Evolutionary conservation across 192 early-diverging fungal genomes (phyloP).

Genomic region (Mortierella claussenii): DNA sequence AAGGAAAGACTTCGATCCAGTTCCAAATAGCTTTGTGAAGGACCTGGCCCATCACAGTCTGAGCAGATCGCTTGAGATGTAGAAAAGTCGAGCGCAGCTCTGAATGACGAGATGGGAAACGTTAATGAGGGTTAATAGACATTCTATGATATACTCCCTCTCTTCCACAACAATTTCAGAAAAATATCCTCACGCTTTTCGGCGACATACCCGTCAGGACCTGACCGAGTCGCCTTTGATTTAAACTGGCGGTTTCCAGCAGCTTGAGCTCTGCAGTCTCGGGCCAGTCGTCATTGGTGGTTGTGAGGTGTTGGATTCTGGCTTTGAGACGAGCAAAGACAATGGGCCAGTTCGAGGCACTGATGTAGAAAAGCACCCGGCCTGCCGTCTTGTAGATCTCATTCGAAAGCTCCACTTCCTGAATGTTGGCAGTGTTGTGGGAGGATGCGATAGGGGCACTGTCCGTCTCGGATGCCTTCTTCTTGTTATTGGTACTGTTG

Average conservation of each 20-base stretch:
- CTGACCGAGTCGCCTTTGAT: constrained; percentile 75
- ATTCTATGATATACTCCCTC: neutral
- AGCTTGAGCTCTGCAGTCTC: constrained; percentile 87
- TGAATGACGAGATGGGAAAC: constrained; percentile 15
- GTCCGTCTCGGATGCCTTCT: constrained; percentile 43
- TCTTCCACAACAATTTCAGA: neutral
- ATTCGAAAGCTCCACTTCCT: constrained; percentile 61
- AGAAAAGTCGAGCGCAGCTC: constrained; percentile 62
- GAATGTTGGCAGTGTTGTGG: constrained; percentile 23
- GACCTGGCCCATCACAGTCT: constrained; percentile 78
- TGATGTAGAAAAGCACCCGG: constrained; percentile 85
- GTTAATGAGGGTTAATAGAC: no score
- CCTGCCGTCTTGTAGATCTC: constrained; percentile 89
- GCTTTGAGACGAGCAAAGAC: constrained; percentile 79
- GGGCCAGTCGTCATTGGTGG: constrained; percentile 72
- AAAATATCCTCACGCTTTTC: neutral
- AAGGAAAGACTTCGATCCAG: constrained; percentile 89
- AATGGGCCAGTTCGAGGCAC: constrained; percentile 89
- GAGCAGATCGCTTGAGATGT: constrained; percentile 74
- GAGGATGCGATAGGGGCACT: constrained; percentile 41
- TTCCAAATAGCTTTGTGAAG: constrained; percentile 90
- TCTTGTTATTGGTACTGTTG: constrained; percentile 39
- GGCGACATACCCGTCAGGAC: constrained; percentile 66
- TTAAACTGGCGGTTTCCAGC: constrained; percentile 87
- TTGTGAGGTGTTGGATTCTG: constrained; percentile 70